phyloP scores from a whole-genome alignment of 2,329 filamentous ascomycete species.

The Trichoderma sp. region DNA sequence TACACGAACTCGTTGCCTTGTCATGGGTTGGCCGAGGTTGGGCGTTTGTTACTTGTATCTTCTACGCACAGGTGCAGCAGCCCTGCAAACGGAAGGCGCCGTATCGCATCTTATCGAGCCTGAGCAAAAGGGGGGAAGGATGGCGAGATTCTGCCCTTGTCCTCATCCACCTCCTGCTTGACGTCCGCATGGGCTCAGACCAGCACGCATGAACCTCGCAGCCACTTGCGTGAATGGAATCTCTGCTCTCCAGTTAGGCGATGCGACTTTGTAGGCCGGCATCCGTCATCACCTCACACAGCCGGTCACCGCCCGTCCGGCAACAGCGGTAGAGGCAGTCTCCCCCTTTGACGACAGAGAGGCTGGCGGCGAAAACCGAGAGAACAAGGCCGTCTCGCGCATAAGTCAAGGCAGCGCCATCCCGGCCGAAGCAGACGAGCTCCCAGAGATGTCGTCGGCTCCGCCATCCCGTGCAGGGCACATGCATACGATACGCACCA shows the following conservation, averaged over 20 bases:
- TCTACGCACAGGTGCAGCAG: not conserved
- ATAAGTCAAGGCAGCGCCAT: not conserved
- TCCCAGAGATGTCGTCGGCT: not conserved
- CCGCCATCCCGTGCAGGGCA: constrained; percentile 22
- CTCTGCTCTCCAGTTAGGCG: not conserved
- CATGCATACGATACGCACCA: constrained; percentile 24
- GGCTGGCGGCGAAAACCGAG: not conserved
- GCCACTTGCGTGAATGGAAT: not conserved
- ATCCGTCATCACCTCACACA: constrained; percentile 1
- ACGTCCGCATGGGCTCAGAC: not conserved
- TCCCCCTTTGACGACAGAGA: too few species aligned
- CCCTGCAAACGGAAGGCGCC: not conserved
- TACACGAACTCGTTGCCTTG: too few species aligned
- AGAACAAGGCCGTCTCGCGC: not conserved
- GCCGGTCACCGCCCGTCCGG: not conserved
- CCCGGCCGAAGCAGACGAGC: not conserved
- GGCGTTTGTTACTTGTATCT: not conserved
- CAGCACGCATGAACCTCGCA: not conserved
- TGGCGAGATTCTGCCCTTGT: not conserved
- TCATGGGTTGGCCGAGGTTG: too few species aligned
- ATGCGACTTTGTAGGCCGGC: constrained; percentile 12
- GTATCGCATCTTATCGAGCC: not conserved
- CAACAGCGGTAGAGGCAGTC: not conserved
- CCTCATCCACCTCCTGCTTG: not conserved
- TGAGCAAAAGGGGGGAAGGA: constrained; percentile 8